phyloP scores from a whole-genome alignment of 768 basidiomycete genomes.

The Amanita polypyramis region DNA sequence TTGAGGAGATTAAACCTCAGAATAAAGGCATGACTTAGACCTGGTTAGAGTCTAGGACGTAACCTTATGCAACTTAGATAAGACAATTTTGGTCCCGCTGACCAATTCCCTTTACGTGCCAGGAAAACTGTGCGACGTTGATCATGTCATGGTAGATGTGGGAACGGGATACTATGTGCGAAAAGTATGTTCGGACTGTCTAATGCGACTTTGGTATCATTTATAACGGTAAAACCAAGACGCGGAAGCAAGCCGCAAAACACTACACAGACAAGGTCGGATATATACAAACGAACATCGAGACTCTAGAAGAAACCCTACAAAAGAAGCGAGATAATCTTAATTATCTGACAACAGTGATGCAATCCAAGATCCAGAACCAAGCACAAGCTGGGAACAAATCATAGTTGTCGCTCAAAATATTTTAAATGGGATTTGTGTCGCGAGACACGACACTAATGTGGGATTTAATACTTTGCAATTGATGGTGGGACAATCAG shows the following conservation, averaged over 20 bases:
- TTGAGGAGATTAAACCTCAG: constrained; percentile 59
- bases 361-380: constrained; percentile 50
- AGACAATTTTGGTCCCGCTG: constrained; percentile 83
- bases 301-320: constrained; percentile 81
- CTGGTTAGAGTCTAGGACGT: background rate
- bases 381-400: constrained; percentile 11
- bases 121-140: constrained; percentile 72
- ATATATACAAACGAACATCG: constrained; percentile 67
- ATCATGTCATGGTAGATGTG: constrained; percentile 88
- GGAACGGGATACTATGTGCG: constrained; percentile 96
- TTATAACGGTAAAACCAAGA: constrained; percentile 13
- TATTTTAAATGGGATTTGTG: too few species aligned
- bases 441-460: too few species aligned
- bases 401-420: too few species aligned
- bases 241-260: constrained; percentile 4
- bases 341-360: constrained; percentile 58
- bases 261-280: constrained; percentile 52
- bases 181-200: constrained; percentile 66
- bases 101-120: constrained; percentile 95
- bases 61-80: constrained; percentile 36
- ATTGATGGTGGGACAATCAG: too few species aligned
- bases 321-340: constrained; percentile 87
- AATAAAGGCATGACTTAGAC: constrained; percentile 39
- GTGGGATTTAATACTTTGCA: too few species aligned
- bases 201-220: background rate